Conservation (phyloP, 1,139 yeast genomes). For the Lodderomyces jiufengensis region DNA sequence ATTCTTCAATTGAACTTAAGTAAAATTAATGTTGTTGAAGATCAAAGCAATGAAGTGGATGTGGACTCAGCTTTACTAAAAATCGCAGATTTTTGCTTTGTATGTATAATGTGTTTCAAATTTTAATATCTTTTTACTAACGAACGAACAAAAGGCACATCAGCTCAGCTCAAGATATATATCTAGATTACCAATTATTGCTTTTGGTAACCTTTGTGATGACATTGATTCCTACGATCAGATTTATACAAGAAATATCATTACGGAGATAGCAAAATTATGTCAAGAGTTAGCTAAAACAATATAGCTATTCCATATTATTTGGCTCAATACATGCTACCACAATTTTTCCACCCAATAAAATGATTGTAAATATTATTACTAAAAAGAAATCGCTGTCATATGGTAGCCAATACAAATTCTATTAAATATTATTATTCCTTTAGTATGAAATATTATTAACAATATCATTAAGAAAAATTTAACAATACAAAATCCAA, state of each 20-base stretch:
- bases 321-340: too few species aligned
- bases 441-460: too few species aligned
- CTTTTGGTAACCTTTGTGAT: slow-evolving; percentile 4
- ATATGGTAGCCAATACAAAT: too few species aligned
- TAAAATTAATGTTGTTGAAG: background rate
- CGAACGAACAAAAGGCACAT: slow-evolving; percentile 5
- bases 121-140: background rate
- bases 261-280: slow-evolving; percentile 7
- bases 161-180: slow-evolving; percentile 6
- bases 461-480: too few species aligned
- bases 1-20: slow-evolving; percentile 1
- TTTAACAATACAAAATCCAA: too few species aligned
- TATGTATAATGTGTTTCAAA: slow-evolving; percentile 2
- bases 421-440: background rate
- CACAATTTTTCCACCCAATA: slow-evolving; percentile 21
- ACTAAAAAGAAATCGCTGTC: slow-evolving; percentile 16
- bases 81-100: slow-evolving; percentile 8
- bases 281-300: slow-evolving; percentile 1
- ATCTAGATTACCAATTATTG: slow-evolving; percentile 5
- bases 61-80: slow-evolving; percentile 2
- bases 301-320: background rate
- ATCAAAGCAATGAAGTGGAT: background rate
- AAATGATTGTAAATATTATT: slow-evolving; percentile 22
- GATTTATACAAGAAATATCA: slow-evolving; percentile 1
- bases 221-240: background rate